A percentile compares a stretch with the other conserved stretches of the same genome.
Conservation (phyloP, 805 yeast genomes). For the Starmerella sirachaensis region DNA sequence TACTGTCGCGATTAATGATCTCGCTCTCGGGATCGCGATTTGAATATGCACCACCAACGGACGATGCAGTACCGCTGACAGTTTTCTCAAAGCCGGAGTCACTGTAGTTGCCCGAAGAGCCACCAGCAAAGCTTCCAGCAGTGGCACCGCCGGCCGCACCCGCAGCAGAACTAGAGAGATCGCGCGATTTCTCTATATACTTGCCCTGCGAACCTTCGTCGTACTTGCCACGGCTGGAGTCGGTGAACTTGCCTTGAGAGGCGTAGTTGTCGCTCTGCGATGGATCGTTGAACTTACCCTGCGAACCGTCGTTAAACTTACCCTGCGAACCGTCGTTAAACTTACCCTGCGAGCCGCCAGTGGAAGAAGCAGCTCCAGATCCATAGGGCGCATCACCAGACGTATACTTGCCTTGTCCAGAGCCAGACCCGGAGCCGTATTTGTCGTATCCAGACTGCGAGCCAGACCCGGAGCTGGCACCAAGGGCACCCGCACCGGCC, state of each 20-base stretch:
- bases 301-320: conserved; percentile 1
- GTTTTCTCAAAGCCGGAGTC: conserved; percentile 10
- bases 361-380: neutral
- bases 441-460: conserved; percentile 3
- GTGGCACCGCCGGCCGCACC: neutral
- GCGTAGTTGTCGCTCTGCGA: no score
- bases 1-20: conserved; percentile 3
- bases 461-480: conserved; percentile 2
- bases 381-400: neutral
- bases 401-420: conserved; percentile 1
- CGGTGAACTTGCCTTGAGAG: no score
- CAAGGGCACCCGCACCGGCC: conserved; percentile 6
- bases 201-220: no score
- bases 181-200: no score
- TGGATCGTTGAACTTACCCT: conserved; percentile 7
- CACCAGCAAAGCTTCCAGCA: neutral
- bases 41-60: conserved; percentile 14
- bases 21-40: neutral
- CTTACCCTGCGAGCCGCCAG: conserved; percentile 1
- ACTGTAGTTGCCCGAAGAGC: neutral
- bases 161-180: neutral
- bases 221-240: no score
- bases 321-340: neutral
- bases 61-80: conserved; percentile 13
- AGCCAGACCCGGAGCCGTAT: neutral